Conservation (phyloP, 768 basidiomycete genomes). For the Xerocomellus dryophilus region DNA sequence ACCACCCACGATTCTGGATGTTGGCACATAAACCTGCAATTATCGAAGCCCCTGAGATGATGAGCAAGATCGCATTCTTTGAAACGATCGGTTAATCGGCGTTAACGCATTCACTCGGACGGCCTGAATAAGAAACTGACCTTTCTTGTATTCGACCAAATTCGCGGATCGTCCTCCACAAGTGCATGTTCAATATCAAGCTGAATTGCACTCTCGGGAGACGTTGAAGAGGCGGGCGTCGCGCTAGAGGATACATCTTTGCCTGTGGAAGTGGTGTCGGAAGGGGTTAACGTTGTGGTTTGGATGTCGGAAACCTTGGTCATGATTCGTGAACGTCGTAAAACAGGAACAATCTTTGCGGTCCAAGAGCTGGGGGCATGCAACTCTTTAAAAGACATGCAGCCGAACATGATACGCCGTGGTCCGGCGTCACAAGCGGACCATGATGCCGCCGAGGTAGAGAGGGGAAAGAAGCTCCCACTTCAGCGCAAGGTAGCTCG, state of each 20-base stretch:
- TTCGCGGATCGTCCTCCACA: constrained; percentile 61
- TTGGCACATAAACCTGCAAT: constrained; percentile 28
- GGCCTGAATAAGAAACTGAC: constrained; percentile 29
- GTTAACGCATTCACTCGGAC: neutral
- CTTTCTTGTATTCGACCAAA: constrained; percentile 57
- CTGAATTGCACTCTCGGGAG: constrained; percentile 1
- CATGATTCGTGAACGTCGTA: constrained; percentile 7
- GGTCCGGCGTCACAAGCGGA: neutral
- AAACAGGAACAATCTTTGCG: neutral
- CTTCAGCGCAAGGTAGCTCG: too few relatives aligned
- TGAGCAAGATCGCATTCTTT: constrained; percentile 21
- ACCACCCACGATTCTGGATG: constrained; percentile 30
- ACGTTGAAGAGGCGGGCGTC: neutral
- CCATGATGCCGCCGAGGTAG: neutral
- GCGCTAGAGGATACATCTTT: neutral
- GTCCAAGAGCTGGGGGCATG: neutral
- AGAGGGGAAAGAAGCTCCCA: too few relatives aligned
- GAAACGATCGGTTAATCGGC: neutral
- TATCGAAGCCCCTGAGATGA: constrained; percentile 29
- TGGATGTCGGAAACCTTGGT: neutral
- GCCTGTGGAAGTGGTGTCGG: neutral
- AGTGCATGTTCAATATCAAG: constrained; percentile 39
- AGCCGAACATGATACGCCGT: neutral
- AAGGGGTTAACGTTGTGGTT: neutral
- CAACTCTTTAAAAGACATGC: constrained; percentile 3